Evolutionary conservation across 768 basidiomycete species (phyloP), one percentile per base, ranked within the genome.

Genomic region (Gautieria morchelliformis): DNA sequence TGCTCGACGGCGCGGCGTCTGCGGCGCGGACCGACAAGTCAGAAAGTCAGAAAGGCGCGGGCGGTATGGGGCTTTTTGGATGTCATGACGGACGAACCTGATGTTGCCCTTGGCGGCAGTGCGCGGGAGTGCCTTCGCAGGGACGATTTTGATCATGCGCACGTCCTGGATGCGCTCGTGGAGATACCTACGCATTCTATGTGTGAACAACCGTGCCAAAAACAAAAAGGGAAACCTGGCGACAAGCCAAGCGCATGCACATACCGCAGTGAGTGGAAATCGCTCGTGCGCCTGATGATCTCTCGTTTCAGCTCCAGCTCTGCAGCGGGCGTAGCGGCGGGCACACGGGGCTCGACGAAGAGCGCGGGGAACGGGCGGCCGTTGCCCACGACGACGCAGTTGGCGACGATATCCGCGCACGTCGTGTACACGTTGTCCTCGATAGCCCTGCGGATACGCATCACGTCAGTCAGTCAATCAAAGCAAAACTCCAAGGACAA

Each of bases 161-260:
- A n/a, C n/a, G n/a, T n/a, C n/a, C n/a, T n/a, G n/a, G 52, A 72
- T 63, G 11, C 65, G 64, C 51, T 72, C 71, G 35, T 69, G 68
- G 1, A 56, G 30, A 48, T 56, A 56, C 30, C 55, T 45, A 6
- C 12, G 19, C 19, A 33, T 4, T 15, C 4, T 9, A 35, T 33
- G 6, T 35, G 11, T 35, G 6, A 35, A 35, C 33, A 35, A 6
- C 33, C n/a, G n/a, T n/a, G n/a, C n/a, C n/a, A n/a, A n/a, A n/a
- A n/a, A n/a, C 33, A 12, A 20, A 24, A 40, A 8, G 8, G 35
- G 20, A 24, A n/a, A n/a, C n/a, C 51, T 8, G 4, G 33, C 11
- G 19, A 35, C n/a, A n/a, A n/a, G n/a, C n/a, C 51, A n/a, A 35
- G 17, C 33, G 4, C 8, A 19, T 11, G 35, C 32, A 32, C 52